phyloP scores from a whole-genome alignment of 306 rosid species.

The Cucurbita moschata region DNA sequence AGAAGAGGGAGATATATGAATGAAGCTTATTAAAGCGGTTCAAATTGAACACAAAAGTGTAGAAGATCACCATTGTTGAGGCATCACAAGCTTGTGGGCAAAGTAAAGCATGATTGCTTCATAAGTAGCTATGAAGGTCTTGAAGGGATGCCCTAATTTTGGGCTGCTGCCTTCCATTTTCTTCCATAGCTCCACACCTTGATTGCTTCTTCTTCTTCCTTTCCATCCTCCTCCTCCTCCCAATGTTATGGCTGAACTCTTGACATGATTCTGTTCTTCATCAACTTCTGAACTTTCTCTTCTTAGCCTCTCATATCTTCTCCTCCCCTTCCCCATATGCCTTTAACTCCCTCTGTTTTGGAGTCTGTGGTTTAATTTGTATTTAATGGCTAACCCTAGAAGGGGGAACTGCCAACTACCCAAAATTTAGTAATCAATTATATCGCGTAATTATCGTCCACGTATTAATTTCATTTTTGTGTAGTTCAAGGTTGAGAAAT shows the following conservation, averaged over 20 bases:
- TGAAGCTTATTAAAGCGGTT: too few species aligned
- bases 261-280: neutral
- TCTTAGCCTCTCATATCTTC: neutral
- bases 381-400: neutral
- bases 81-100: neutral
- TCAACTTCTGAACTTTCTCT: neutral
- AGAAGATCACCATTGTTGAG: conserved; percentile 5
- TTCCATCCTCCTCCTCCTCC: neutral
- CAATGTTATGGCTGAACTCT: neutral
- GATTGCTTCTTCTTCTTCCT: neutral
- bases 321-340: neutral
- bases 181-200: neutral
- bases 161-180: neutral
- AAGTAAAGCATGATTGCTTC: conserved; percentile 4
- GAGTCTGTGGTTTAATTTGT: neutral
- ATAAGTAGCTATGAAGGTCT: neutral
- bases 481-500: neutral
- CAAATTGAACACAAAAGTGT: neutral
- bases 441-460: neutral
- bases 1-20: too few species aligned
- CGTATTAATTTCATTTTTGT: neutral
- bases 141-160: neutral
- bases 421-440: neutral
- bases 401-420: neutral
- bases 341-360: neutral